Percentiles rank a stretch among this genome's conserved stretches.
phyloP scores from a whole-genome alignment of 495 filamentous ascomycete genomes.

The Aspergillus olivimuriae region DNA sequence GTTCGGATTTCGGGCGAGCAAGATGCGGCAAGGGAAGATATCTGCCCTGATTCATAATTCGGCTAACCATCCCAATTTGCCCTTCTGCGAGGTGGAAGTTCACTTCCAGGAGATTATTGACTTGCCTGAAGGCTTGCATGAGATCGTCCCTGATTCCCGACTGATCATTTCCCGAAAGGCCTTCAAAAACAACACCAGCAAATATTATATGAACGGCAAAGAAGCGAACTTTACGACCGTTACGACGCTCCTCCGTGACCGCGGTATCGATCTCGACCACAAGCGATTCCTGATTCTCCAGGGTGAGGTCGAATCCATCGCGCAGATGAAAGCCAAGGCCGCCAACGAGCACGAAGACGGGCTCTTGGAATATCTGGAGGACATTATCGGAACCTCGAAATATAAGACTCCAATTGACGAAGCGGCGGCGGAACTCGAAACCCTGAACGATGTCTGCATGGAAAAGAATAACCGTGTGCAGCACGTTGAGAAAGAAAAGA shows the following conservation, averaged over 20 bases:
- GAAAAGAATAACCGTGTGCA: conserved; percentile 93
- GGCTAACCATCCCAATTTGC: conserved; percentile 73
- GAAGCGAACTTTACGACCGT: conserved; percentile 88
- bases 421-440: conserved; percentile 79
- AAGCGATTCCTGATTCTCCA: conserved; percentile 97
- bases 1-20: conserved; percentile 96
- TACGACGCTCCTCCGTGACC: conserved; percentile 77
- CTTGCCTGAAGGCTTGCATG: conserved; percentile 62
- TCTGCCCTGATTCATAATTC: conserved; percentile 97
- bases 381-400: conserved; percentile 97
- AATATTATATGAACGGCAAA: conserved; percentile 90
- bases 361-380: conserved; percentile 91
- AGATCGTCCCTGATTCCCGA: conserved; percentile 73
- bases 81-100: conserved; percentile 90
- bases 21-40: conserved; percentile 98
- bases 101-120: conserved; percentile 95
- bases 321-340: conserved; percentile 98
- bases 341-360: conserved; percentile 92
- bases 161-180: conserved; percentile 85
- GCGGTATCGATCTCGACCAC: conserved; percentile 92
- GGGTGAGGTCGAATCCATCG: conserved; percentile 96
- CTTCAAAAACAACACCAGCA: conserved; percentile 96
- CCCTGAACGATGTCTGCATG: conserved; percentile 85
- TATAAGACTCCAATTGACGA: conserved; percentile 98
- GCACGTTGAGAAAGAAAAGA: conserved; percentile 97